Conservation (phyloP, 345 rosid genomes). For the Brassica rapa region DNA sequence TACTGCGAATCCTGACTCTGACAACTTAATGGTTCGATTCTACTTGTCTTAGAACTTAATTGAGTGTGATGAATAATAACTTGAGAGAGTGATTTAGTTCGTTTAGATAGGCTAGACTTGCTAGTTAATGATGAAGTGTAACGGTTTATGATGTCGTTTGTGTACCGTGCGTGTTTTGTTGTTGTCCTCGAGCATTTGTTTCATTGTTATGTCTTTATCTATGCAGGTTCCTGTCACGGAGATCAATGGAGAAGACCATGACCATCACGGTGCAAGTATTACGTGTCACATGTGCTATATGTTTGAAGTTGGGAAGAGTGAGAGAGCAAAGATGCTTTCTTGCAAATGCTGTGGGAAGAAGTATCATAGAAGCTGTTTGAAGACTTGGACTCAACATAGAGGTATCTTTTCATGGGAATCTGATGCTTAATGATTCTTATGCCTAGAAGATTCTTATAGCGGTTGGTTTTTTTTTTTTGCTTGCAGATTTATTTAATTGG, state of each 20-base stretch:
- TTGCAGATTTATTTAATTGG: slow-evolving; percentile 95
- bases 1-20: slow-evolving; percentile 67
- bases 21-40: slow-evolving; percentile 51
- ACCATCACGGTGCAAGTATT: slow-evolving; percentile 47
- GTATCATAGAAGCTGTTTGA: slow-evolving; percentile 88
- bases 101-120: neutral
- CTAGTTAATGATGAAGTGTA: no score
- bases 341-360: slow-evolving; percentile 90
- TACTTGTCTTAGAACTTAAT: neutral
- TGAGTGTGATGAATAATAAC: neutral
- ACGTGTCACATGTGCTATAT: slow-evolving; percentile 86
- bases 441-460: slow-evolving; percentile 28
- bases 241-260: slow-evolving; percentile 58
- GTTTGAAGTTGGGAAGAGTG: slow-evolving; percentile 83
- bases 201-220: neutral
- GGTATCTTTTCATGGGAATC: slow-evolving; percentile 46
- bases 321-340: slow-evolving; percentile 86
- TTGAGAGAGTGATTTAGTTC: neutral
- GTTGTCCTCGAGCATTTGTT: neutral
- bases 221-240: slow-evolving; percentile 54
- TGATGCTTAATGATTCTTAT: slow-evolving; percentile 9
- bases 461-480: neutral
- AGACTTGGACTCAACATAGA: slow-evolving; percentile 88
- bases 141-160: no score
- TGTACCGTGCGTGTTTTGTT: no score